These are phyloP conservation scores for Exophiala sp. DNA, from an alignment of 2,329 filamentous ascomycete genomes.

Conservation along the genomic window DNA sequence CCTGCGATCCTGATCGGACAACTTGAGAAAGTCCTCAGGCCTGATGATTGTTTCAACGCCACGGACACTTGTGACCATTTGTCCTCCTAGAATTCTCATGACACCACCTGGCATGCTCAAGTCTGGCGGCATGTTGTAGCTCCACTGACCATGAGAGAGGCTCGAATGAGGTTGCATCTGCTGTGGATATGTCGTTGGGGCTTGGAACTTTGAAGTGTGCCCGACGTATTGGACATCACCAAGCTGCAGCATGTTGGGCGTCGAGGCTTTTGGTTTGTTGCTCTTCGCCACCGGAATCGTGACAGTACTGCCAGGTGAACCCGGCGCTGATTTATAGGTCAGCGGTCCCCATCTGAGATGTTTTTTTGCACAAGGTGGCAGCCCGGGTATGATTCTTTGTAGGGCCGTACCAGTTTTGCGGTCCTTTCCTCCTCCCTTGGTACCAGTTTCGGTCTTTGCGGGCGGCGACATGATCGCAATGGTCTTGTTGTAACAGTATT, in stretches of 20 bases:
- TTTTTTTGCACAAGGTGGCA: background rate
- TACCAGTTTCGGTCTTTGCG: constrained; percentile 3
- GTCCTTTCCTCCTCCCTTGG: too few relatives aligned
- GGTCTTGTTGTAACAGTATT: too few relatives aligned
- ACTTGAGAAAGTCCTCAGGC: constrained; percentile 7
- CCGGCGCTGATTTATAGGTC: constrained; percentile 5
- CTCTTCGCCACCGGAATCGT: background rate
- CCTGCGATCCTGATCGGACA: constrained; percentile 5
- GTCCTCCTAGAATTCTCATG: constrained; percentile 4
- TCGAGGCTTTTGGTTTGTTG: background rate
- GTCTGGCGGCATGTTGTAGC: background rate
- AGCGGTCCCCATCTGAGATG: background rate
- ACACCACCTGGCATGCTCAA: background rate
- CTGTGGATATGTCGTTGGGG: too few relatives aligned
- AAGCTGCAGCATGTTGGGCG: background rate
- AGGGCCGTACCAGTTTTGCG: constrained; percentile 1
- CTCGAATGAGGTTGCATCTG: constrained; percentile 1
- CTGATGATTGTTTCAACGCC: constrained; percentile 15
- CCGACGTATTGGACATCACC: constrained; percentile 6
- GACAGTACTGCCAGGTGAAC: background rate
- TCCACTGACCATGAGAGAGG: constrained; percentile 1
- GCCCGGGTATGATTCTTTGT: background rate
- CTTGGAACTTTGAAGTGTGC: background rate
- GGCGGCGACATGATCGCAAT: constrained; percentile 9
- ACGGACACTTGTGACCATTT: constrained; percentile 9